Base-by-base conservation (phyloP, 2,329 filamentous ascomycete species). In the Epichloe gansuensis region DNA sequence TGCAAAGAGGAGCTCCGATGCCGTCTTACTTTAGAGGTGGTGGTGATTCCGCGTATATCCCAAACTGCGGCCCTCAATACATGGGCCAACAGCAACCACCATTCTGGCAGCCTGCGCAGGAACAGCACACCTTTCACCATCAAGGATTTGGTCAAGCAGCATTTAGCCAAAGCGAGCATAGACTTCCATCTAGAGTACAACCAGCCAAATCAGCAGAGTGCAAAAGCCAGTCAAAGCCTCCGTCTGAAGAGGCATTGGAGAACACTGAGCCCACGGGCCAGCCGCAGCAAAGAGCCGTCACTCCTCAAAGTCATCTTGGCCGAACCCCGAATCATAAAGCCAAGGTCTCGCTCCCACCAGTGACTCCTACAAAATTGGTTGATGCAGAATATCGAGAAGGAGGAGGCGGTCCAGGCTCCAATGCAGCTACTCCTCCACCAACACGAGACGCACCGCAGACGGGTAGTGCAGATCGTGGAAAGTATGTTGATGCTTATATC, bases 141-240 rank as follows among this genome's bases (percentile, higher is more conserved):
- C 47, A 50, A 4, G 51, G 43, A 11, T 13, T 42, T 8, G 11
- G 41, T 5, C 27, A 39, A 39, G 6, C n/a, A 31, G 27, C 31
- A 49, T 36, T 13, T 21, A 2, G 25, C 4, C 38, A 41, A 25
- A 23, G 11, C 17, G 47, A 50, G 41, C 31, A 50, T 21, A 44
- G 21, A 15, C 9, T 23, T 12, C 2, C 34, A 13, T 36, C 25
- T 6, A 25, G 41, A n/a, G 34, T 15, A n/a, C 42, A 50, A 36
- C 2, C 36, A 12, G 3, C 40, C 4, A 36, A 55, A 12, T n/a
- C 50, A 21, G 34, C 38, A 15, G 55, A 57, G 27, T 49, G 44
- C 27, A 34, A 53, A 42, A 27, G 47, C 5, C 64, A 63, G 49
- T 63, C 61, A 6, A 67, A 68, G 51, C 60, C 60, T 8, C 57